Percentiles rank a stretch among this genome's conserved stretches.
Conservation (phyloP, 345 rosid genomes). For the Eucalyptus leucophloia region DNA sequence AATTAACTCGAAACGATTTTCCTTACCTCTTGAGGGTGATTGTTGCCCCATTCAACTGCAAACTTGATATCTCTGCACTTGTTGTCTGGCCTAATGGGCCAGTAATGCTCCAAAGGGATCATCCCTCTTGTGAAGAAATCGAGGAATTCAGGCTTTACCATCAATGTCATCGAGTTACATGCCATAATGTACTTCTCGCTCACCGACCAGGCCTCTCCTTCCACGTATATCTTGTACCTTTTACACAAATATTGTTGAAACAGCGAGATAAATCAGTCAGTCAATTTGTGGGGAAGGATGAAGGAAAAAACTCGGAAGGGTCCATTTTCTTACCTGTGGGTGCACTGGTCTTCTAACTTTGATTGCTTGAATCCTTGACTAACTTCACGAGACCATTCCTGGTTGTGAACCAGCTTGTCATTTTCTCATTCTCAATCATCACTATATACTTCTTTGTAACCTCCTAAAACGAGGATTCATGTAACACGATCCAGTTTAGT, state of each 20-base stretch:
- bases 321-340: slow-evolving; percentile 19
- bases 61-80: slow-evolving; percentile 28
- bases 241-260: not conserved
- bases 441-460: not conserved
- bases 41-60: slow-evolving; percentile 46
- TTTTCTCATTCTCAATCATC: not conserved
- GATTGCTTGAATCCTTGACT: slow-evolving; percentile 25
- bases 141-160: slow-evolving; percentile 12
- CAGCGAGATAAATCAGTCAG: not conserved
- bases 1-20: not conserved
- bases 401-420: not conserved
- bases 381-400: slow-evolving; percentile 24
- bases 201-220: slow-evolving; percentile 43
- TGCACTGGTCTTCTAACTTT: slow-evolving; percentile 41
- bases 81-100: slow-evolving; percentile 24
- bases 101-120: slow-evolving; percentile 31
- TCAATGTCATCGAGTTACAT: slow-evolving; percentile 26
- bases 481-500: not conserved
- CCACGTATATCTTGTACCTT: slow-evolving; percentile 44
- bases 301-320: not conserved
- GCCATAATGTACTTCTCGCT: slow-evolving; percentile 38
- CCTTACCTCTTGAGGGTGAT: slow-evolving; percentile 14
- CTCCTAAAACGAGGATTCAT: not conserved
- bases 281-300: not conserved
- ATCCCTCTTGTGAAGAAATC: slow-evolving; percentile 36